Evolutionary conservation across 345 rosid species (phyloP), one percentile per base, ranked within the genome.

Genomic region (Diplotaxis tenuifolia): DNA sequence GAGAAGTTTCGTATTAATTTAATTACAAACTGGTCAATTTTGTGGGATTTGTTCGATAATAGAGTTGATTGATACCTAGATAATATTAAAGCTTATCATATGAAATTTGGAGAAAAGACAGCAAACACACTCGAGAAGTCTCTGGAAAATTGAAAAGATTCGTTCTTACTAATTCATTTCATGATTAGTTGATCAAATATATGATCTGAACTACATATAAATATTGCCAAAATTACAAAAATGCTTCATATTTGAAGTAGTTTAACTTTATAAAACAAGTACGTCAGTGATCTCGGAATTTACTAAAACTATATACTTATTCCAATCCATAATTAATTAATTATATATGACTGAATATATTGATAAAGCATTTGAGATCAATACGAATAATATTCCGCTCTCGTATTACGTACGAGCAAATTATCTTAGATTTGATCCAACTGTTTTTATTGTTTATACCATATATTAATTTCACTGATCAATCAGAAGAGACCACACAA

Each of bases 41-140:
- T n/a, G 5, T 28, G 22, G 69, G 57, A 25, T 74, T 60, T 75
- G 56, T 68, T 75, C 63, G 63, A 63, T 63, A 42, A 63, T 56
- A 70, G 75, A 76, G 71, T 63, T 76, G 75, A 70, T 69, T 50
- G 67, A 6, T 29, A 49, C 42, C 15, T 23, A 59, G 79, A 55
- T 22, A 69, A 75, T 69, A 63, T 75, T 54, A 54, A 40, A 69
- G 29, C 49, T 42, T 54, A 63, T 75, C 53, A 31, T 59, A 59
- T 54, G 22, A 42, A 63, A 15, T 28, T 54, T 53, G 38, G 53
- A 29, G 42, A 14, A 69, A 63, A 69, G 75, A 63, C 71, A 70
- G 38, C 65, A 62, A 10, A 54, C 42, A 22, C 71, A 70, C 66
- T 42, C 14, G 52, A 75, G 79, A 75, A 55, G 18, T 54, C 75